Conservation (phyloP, 441 rosid genomes). For the Populus trichocarpa region DNA sequence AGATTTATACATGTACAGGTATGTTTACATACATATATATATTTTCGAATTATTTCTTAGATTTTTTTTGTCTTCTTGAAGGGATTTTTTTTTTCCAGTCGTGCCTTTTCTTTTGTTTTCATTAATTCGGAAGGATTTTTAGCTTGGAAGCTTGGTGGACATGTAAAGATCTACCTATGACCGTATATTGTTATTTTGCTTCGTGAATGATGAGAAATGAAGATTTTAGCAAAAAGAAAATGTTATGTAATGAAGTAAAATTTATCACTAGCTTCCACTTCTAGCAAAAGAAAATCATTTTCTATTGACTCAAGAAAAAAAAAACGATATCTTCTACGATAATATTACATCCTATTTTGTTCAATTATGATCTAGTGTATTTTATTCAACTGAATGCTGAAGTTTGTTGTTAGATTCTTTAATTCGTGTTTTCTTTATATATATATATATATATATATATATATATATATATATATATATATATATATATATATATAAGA, state of each 20-base stretch:
- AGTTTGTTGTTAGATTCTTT: no score
- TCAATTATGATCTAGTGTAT: background rate
- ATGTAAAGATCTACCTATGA: background rate
- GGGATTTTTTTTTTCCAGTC: background rate
- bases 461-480: no score
- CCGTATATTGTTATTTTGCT: background rate
- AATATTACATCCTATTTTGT: background rate
- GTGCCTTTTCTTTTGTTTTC: background rate
- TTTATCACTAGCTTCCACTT: no score
- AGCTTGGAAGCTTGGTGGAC: background rate
- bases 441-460: no score
- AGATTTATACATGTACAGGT: conserved; percentile 92
- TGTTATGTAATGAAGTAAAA: background rate
- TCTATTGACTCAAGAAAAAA: background rate
- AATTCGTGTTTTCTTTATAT: no score
- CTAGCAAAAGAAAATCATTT: background rate
- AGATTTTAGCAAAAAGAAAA: no score
- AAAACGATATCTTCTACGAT: background rate
- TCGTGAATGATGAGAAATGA: background rate
- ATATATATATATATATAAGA: no score
- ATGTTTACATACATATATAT: background rate
- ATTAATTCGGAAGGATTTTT: background rate
- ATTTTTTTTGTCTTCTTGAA: background rate
- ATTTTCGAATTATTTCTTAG: background rate
- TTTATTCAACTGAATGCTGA: no score